phyloP scores from a whole-genome alignment of 345 rosid species.

The Durio zibethinus region DNA sequence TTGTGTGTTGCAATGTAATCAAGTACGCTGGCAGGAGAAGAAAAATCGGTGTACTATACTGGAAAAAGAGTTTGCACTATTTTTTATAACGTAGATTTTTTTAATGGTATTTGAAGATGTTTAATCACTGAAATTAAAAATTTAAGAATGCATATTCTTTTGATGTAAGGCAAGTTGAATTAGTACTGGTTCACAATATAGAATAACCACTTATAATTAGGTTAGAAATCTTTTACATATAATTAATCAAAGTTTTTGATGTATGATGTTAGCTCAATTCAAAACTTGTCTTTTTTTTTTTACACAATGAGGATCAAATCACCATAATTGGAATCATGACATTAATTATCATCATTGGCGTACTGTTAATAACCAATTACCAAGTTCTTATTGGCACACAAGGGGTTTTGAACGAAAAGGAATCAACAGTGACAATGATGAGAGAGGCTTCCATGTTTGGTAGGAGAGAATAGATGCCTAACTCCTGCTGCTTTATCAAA shows the following conservation, averaged over 20 bases:
- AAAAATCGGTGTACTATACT: background rate
- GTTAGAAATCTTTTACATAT: background rate
- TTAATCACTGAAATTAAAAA: no score
- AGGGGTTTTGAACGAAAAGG: background rate
- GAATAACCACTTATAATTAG: background rate
- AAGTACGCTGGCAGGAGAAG: background rate
- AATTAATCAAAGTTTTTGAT: no score
- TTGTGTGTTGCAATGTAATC: background rate
- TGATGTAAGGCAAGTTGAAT: background rate
- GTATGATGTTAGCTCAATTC: background rate
- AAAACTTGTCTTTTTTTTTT: background rate
- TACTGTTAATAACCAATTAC: background rate
- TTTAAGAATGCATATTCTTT: no score
- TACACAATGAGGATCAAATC: background rate
- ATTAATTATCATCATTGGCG: background rate
- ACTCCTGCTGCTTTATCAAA: slow-evolving; percentile 37
- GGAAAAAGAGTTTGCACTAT: background rate
- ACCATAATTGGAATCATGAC: background rate
- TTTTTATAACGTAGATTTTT: background rate
- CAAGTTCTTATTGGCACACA: background rate
- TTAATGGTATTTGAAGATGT: background rate
- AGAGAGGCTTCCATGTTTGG: slow-evolving; percentile 30
- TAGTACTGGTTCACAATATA: background rate
- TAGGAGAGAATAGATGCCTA: slow-evolving; percentile 31
- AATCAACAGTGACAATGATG: background rate